Base-by-base conservation (phyloP, 352 stramenopile species). In the Globisporangium splendens region DNA sequence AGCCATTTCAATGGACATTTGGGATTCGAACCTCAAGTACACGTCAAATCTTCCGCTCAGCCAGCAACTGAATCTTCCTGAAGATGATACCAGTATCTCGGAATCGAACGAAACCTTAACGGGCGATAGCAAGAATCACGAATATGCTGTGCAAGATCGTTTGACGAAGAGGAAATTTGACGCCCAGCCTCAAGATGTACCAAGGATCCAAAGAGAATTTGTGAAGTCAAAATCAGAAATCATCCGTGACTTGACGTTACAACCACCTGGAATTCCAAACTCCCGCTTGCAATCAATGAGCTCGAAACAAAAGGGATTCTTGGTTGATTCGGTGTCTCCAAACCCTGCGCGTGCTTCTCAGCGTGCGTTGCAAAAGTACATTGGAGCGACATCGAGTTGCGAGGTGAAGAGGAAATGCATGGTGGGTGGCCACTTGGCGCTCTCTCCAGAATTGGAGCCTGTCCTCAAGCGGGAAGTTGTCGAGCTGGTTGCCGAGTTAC, bases 1-100 rank as follows among this genome's bases (percentile, higher is more conserved):
- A 66, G 86, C 86, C 2, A 95, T 95, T 46, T 86, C 86, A 14
- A 91, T 88, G 71, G 83, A 93, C 56, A 89, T 95, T 56, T 95
- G 80, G 76, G 78, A 89, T 50, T 83, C 79, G 12, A 85, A 88
- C 21, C 69, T 94, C 42, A 93, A 93, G 68, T 93, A 92, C 54
- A 81, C 77, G 17, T 92, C 86, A 13, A 93, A 91, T 54, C 62
- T 92, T 13, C 80, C 82, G 5, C 64, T 91, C 21, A 72, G 69
- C 21, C 66, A 91, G 50, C 82, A 92, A 31, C 50, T 92, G 22
- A 78, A 79, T 56, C 66, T 91, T 0, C 69, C 77, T 5, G 66
- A 85, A 18, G 64, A 69, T 7, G 63, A 70, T 3, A 35, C 28
- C 28, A 35, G 5, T 35, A 10, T 10, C 28, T 35, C 28, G 10